Evolutionary conservation across 768 basidiomycete species (phyloP), one percentile per base, ranked within the genome.

Genomic region (Candolleomyces eurysporus): DNA sequence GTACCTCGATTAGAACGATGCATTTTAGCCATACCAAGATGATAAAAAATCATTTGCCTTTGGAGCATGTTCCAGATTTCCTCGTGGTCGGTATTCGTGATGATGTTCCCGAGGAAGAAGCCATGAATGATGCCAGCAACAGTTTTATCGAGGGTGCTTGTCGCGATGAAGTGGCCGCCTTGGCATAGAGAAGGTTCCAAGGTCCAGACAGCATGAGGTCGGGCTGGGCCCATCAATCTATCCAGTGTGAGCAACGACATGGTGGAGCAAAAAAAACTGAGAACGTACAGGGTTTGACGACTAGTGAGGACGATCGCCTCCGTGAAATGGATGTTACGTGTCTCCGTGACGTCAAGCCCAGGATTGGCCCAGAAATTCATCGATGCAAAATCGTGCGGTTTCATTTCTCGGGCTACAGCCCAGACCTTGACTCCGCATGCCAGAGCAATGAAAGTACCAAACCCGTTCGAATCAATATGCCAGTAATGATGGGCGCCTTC

Each of bases 101-200:
- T 31, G 2, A 57, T 36, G 3, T 9, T 17, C 13, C 61, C 45
- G 0, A 48, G 48, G 2, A 67, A 42, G 26, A 68, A 69, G 14
- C 48, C 43, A 49, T 71, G 67, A 13, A 68, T 54, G 0, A 68
- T 56, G 4, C 59, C 67, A 4, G 45, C 48, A 8, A 64, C 48
- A 0, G 68, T 67, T 2, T 62, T 57, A 9, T 59, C 55, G 30
- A 73, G 60, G 0, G 61, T 64, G 5, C 50, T 36, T 0, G 63
- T 52, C 0, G 63, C n/a, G 42, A 68, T 69, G 31, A 62, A 71
- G 52, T 72, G 70, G 2, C 67, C 64, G 0, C 71, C 70, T 13
- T 46, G 31, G 19, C 65, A 69, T 1, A 72, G 65, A 8, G 67
- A 36, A 46, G 64, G 4, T 3, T 61, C 60, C 2, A 59, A 36